Percentiles rank a stretch among this genome's conserved stretches.
phyloP scores from a whole-genome alignment of 2,329 filamentous ascomycete species.

The Immersiporthe knoxdaviesiana region DNA sequence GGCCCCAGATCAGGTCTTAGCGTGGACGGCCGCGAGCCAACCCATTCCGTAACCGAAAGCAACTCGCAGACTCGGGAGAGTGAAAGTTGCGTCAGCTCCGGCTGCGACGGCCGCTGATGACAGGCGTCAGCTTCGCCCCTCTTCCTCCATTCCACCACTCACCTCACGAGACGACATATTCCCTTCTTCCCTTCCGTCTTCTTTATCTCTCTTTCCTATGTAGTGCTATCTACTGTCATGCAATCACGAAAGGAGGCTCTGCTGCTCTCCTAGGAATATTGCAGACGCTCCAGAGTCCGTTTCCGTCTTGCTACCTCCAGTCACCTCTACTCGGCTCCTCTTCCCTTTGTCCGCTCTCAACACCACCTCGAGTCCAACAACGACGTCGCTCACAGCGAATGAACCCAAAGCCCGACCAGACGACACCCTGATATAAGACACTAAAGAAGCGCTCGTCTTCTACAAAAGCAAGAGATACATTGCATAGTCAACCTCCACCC shows the following conservation, averaged over 20 bases:
- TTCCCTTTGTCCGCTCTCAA: conserved; percentile 21
- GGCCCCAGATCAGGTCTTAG: conserved; percentile 1
- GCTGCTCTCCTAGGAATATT: conserved; percentile 22
- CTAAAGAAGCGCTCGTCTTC: not conserved
- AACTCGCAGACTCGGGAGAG: conserved; percentile 23
- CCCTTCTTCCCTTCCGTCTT: not conserved
- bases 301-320: not conserved
- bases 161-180: conserved; percentile 4
- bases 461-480: not conserved
- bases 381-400: not conserved
- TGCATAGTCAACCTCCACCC: not conserved
- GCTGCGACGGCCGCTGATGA: conserved; percentile 12
- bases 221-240: conserved; percentile 7
- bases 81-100: conserved; percentile 9
- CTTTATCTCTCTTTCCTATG: conserved; percentile 12
- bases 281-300: conserved; percentile 9
- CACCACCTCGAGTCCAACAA: not conserved
- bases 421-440: not conserved
- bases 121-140: not conserved
- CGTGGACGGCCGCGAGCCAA: conserved; percentile 7
- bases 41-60: not conserved
- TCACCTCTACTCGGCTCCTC: not conserved
- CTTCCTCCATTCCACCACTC: not conserved
- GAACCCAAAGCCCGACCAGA: not conserved
- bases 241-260: conserved; percentile 1